Conservation (phyloP, 345 rosid genomes). For the thale cress (Arabidopsis thaliana) region TAIR10.1 NC_003075.7:15145501-15146000, state of each 20-base stretch:
- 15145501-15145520: conserved; percentile 38
- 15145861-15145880: conserved; percentile 2
- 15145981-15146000: conserved; percentile 24
- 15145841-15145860: neutral
- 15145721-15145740: conserved; percentile 41
- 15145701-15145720: conserved; percentile 43
- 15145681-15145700: conserved; percentile 19
- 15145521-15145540: conserved; percentile 41
- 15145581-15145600: conserved; percentile 17
- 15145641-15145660: neutral
- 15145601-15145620: conserved; percentile 15
- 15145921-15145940: conserved; percentile 37
- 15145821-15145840: neutral
- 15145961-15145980: conserved; percentile 20
- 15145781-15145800: conserved; percentile 20
- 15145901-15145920: neutral
- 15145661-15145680: conserved; percentile 2
- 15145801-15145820: conserved; percentile 25
- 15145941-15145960: conserved; percentile 51
- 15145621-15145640: neutral
- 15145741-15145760: conserved; percentile 33
- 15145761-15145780: conserved; percentile 38
- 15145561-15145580: conserved; percentile 24
- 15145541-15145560: conserved; percentile 29
- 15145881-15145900: conserved; percentile 28